These are phyloP conservation scores for Phialemonium atrogriseum DNA, from an alignment of 2,329 filamentous ascomycete species.

Conservation along the genomic window DNA sequence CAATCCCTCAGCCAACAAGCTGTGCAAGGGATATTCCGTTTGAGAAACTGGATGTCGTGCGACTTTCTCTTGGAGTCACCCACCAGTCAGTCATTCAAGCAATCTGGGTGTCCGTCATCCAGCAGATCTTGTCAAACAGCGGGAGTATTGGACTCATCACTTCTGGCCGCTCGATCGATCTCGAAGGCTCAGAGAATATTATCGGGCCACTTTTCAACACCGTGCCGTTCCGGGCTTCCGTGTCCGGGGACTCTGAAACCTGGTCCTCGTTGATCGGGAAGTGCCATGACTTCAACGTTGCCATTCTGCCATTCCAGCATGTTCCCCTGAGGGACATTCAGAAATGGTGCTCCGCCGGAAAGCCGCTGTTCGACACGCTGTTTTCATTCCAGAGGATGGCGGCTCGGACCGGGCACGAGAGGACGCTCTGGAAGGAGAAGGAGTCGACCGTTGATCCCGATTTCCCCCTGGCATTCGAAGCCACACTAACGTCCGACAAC, in stretches of 20 bases:
- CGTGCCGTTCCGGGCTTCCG: slow-evolving; percentile 54
- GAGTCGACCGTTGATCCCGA: slow-evolving; percentile 46
- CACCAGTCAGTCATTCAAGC: slow-evolving; percentile 74
- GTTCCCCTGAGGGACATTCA: slow-evolving; percentile 71
- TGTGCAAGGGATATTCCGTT: slow-evolving; percentile 26
- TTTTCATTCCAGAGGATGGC: slow-evolving; percentile 68
- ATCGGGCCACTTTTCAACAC: slow-evolving; percentile 90
- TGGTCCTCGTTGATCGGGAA: slow-evolving; percentile 53
- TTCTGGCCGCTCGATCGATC: slow-evolving; percentile 66
- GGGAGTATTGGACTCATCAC: slow-evolving; percentile 68
- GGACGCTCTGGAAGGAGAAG: slow-evolving; percentile 44
- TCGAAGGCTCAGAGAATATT: slow-evolving; percentile 55
- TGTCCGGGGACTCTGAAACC: slow-evolving; percentile 27
- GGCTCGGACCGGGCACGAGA: slow-evolving; percentile 13
- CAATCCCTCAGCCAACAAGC: slow-evolving; percentile 10
- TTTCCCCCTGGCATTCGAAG: slow-evolving; percentile 73
- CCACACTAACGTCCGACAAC: slow-evolving; percentile 41
- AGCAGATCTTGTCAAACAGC: slow-evolving; percentile 31
- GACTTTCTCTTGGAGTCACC: slow-evolving; percentile 59
- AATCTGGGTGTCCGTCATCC: slow-evolving; percentile 59
- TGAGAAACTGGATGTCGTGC: slow-evolving; percentile 37
- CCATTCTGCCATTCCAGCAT: slow-evolving; percentile 65
- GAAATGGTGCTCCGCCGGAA: slow-evolving; percentile 61
- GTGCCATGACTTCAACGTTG: slow-evolving; percentile 65
- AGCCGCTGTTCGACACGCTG: slow-evolving; percentile 66